Conservation (phyloP, 1,139 yeast genomes). For the Kodamaea alishanica region DNA sequence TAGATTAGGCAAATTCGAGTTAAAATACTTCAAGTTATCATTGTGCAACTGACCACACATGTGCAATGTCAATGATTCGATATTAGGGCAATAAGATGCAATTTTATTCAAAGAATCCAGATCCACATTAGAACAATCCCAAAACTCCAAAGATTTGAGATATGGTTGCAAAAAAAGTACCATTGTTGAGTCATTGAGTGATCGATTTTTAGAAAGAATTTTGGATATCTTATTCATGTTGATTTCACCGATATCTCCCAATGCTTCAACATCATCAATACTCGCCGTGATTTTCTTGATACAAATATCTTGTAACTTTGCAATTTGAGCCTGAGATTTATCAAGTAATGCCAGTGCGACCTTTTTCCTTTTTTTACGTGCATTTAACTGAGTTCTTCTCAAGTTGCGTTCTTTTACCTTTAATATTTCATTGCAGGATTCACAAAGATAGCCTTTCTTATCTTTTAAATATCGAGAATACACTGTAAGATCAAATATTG, state of each 20-base stretch:
- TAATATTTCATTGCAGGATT: slow-evolving; percentile 52
- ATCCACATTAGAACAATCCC: slow-evolving; percentile 88
- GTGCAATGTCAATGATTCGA: slow-evolving; percentile 62
- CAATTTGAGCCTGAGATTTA: slow-evolving; percentile 56
- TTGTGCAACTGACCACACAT: slow-evolving; percentile 95
- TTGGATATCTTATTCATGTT: slow-evolving; percentile 62
- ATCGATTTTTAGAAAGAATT: slow-evolving; percentile 77
- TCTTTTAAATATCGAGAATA: slow-evolving; percentile 54
- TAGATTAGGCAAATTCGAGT: slow-evolving; percentile 54
- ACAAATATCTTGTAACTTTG: slow-evolving; percentile 78
- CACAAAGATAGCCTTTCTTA: slow-evolving; percentile 62
- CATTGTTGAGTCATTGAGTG: slow-evolving; percentile 68
- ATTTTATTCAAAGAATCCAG: slow-evolving; percentile 64
- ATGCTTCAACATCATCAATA: slow-evolving; percentile 71
- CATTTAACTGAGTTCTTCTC: slow-evolving; percentile 53
- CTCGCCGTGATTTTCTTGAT: slow-evolving; percentile 65
- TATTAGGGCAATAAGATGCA: slow-evolving; percentile 74
- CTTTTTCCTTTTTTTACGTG: slow-evolving; percentile 70
- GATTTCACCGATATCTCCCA: slow-evolving; percentile 72
- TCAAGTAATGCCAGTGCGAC: slow-evolving; percentile 83
- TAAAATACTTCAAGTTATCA: slow-evolving; percentile 63
- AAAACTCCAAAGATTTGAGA: slow-evolving; percentile 58
- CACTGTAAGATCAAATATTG: slow-evolving; percentile 56
- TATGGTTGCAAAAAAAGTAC: slow-evolving; percentile 66
- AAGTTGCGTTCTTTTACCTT: slow-evolving; percentile 42